Percentiles rank a stretch among this genome's conserved stretches.
Conservation (phyloP, 1,284 basidiomycete genomes). For the Cryptococcus sp. region DNA sequence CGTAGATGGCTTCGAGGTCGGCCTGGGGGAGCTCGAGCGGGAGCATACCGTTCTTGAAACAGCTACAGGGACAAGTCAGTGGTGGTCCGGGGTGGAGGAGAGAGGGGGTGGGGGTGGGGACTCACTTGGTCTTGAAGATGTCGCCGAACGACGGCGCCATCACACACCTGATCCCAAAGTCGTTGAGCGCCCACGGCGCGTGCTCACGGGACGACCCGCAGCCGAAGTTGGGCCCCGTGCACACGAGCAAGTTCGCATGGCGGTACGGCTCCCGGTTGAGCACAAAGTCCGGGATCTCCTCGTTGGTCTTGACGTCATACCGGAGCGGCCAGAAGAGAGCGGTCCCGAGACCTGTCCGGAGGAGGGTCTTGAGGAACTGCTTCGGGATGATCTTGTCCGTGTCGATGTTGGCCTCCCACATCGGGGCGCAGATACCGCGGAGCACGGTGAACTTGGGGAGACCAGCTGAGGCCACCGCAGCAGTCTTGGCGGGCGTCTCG, state of each 20-base stretch:
- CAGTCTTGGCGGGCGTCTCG: conserved; percentile 53
- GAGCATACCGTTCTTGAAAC: conserved; percentile 96
- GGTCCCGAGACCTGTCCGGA: conserved; percentile 85
- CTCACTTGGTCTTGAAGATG: conserved; percentile 64
- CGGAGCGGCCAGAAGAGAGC: conserved; percentile 84
- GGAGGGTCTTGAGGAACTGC: conserved; percentile 91
- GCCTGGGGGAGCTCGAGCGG: conserved; percentile 74
- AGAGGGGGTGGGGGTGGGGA: not conserved
- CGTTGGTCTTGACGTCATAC: conserved; percentile 71
- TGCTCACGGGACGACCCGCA: conserved; percentile 93
- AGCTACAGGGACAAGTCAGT: conserved; percentile 53
- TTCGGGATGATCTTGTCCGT: conserved; percentile 98
- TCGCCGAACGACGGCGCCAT: conserved; percentile 94
- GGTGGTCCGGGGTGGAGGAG: not conserved
- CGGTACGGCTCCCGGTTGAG: conserved; percentile 82
- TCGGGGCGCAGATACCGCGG: conserved; percentile 81
- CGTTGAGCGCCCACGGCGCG: conserved; percentile 93
- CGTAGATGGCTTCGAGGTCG: conserved; percentile 69
- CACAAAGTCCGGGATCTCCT: conserved; percentile 76
- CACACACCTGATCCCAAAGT: conserved; percentile 89
- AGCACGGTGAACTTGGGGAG: conserved; percentile 74
- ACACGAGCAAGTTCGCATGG: conserved; percentile 77
- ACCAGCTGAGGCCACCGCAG: conserved; percentile 56
- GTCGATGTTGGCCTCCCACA: conserved; percentile 89
- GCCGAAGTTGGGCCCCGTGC: conserved; percentile 88